phyloP scores from a whole-genome alignment of 1,139 yeast species.

The Scheffersomyces quercinus region DNA sequence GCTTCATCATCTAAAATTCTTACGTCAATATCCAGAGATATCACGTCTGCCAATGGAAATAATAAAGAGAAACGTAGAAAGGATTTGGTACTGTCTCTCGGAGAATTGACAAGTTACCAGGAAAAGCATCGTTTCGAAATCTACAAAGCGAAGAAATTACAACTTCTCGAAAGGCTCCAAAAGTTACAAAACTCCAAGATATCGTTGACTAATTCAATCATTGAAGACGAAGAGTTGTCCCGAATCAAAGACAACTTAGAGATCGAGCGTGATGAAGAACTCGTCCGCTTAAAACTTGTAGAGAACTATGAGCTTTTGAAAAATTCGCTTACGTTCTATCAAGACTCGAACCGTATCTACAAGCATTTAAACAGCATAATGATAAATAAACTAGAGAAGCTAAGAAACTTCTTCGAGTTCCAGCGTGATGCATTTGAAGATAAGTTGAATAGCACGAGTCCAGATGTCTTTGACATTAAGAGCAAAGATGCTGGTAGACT shows the following conservation, averaged over 20 bases:
- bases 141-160: conserved; percentile 23
- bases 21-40: conserved; percentile 18
- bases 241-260: conserved; percentile 34
- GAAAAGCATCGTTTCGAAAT: conserved; percentile 18
- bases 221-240: conserved; percentile 33
- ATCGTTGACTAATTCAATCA: conserved; percentile 18
- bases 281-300: conserved; percentile 34
- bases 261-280: conserved; percentile 38
- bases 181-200: conserved; percentile 29
- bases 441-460: conserved; percentile 19
- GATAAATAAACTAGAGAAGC: conserved; percentile 39
- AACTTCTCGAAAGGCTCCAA: conserved; percentile 26
- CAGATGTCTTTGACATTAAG: conserved; percentile 34
- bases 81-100: conserved; percentile 18
- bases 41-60: conserved; percentile 24
- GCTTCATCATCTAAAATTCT: conserved; percentile 7
- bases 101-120: conserved; percentile 17
- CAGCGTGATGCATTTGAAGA: conserved; percentile 33
- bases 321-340: conserved; percentile 35
- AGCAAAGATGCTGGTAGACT: conserved; percentile 38
- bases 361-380: conserved; percentile 30
- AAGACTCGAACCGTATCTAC: conserved; percentile 40
- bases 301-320: conserved; percentile 38
- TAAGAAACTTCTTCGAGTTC: conserved; percentile 42
- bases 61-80: conserved; percentile 27